Evolutionary conservation across 2,329 filamentous ascomycete species (phyloP).

Genomic region (Arthrobotrys iridis): DNA sequence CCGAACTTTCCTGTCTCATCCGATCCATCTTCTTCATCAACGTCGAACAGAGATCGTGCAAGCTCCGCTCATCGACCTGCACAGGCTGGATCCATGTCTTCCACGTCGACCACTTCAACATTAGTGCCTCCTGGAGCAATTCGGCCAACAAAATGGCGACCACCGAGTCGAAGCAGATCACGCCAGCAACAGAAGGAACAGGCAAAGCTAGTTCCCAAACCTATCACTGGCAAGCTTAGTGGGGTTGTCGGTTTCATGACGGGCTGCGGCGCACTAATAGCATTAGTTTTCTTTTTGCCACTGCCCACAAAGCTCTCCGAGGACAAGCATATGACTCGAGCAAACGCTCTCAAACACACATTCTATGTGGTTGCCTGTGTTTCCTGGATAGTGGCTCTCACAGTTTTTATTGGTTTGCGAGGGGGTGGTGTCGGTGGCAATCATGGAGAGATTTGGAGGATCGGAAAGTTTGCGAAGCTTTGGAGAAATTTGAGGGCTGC

Average conservation of each 20-base stretch:
- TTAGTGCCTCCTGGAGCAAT: neutral
- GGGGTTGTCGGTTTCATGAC: slow-evolving; percentile 93
- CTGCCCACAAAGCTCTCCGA: slow-evolving; percentile 81
- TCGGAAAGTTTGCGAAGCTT: neutral
- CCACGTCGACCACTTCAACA: slow-evolving; percentile 24
- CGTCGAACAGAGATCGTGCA: slow-evolving; percentile 31
- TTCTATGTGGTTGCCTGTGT: slow-evolving; percentile 86
- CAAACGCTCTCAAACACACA: slow-evolving; percentile 79
- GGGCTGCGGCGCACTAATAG: slow-evolving; percentile 87
- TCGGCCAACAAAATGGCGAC: slow-evolving; percentile 38
- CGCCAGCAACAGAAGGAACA: slow-evolving; percentile 48
- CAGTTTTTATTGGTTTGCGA: slow-evolving; percentile 80
- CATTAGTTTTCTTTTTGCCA: slow-evolving; percentile 82
- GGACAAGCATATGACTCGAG: slow-evolving; percentile 75
- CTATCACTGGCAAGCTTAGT: slow-evolving; percentile 71
- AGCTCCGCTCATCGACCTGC: slow-evolving; percentile 24
- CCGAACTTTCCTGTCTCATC: slow-evolving; percentile 18
- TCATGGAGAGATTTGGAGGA: slow-evolving; percentile 37
- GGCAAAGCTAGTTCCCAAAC: slow-evolving; percentile 61
- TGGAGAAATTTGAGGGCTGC: neutral
- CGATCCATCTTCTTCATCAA: slow-evolving; percentile 38
- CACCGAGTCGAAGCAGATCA: slow-evolving; percentile 40
- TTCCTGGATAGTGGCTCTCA: slow-evolving; percentile 75
- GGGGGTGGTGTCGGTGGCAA: slow-evolving; percentile 46
- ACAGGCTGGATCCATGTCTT: slow-evolving; percentile 33